phyloP scores from a whole-genome alignment of 805 yeast species.

The Lachancea dasiensis region DNA sequence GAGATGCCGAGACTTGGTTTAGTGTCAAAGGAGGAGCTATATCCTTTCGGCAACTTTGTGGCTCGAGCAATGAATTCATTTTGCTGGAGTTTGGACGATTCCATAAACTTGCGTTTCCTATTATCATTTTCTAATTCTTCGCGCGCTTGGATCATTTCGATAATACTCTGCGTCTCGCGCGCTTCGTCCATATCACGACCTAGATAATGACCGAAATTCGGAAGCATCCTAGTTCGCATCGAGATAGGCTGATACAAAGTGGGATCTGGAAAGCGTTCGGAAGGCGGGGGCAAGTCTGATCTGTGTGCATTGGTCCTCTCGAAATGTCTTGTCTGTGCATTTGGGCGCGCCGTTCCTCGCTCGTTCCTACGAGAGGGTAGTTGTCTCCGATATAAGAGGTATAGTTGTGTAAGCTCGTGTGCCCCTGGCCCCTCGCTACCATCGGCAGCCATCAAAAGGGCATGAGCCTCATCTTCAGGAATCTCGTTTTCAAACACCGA shows the following conservation, averaged over 20 bases:
- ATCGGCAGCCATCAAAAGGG: too few relatives aligned
- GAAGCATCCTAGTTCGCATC: not conserved
- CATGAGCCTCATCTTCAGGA: too few relatives aligned
- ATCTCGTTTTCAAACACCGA: too few relatives aligned
- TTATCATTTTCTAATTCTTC: slow-evolving; percentile 29
- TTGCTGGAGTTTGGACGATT: slow-evolving; percentile 25
- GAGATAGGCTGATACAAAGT: not conserved
- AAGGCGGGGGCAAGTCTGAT: not conserved
- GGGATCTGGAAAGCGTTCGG: not conserved
- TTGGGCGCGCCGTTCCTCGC: slow-evolving; percentile 10
- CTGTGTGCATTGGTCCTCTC: slow-evolving; percentile 1
- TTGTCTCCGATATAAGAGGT: slow-evolving; percentile 18
- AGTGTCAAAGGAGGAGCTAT: slow-evolving; percentile 27
- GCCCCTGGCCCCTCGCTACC: too few relatives aligned
- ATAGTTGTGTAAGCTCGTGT: slow-evolving; percentile 18
- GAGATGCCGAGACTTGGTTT: slow-evolving; percentile 19
- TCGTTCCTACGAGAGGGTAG: slow-evolving; percentile 17
- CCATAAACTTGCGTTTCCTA: slow-evolving; percentile 22
- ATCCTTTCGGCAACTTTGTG: slow-evolving; percentile 25
- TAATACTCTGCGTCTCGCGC: slow-evolving; percentile 26
- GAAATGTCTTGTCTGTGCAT: not conserved
- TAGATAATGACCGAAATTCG: not conserved
- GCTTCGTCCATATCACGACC: slow-evolving; percentile 11
- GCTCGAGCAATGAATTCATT: slow-evolving; percentile 21
- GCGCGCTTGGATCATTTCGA: slow-evolving; percentile 30